phyloP scores from a whole-genome alignment of 306 rosid genomes.

The Vicia faba region DNA sequence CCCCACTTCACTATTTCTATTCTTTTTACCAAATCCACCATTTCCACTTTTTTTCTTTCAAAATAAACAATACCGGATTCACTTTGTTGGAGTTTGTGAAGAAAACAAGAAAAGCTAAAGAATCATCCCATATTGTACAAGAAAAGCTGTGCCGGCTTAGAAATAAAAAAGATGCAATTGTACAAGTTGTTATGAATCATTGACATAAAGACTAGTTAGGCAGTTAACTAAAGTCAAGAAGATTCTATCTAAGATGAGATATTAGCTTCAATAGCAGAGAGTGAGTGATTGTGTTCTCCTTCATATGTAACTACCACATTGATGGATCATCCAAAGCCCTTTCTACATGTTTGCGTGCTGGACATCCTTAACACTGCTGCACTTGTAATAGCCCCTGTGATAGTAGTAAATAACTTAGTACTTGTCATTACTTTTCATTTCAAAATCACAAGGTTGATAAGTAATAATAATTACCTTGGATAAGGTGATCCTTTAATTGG shows the following conservation, averaged over 20 bases:
- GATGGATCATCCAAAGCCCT: slow-evolving; percentile 85
- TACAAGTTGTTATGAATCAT: slow-evolving; percentile 5
- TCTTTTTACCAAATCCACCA: slow-evolving; percentile 65
- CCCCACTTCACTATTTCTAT: slow-evolving; percentile 21
- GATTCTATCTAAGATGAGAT: slow-evolving; percentile 74
- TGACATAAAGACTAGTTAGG: neutral
- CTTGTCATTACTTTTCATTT: neutral
- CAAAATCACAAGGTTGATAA: neutral
- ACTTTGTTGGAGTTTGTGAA: slow-evolving; percentile 2
- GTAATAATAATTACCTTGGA: slow-evolving; percentile 62
- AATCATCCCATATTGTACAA: neutral
- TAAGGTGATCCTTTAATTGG: slow-evolving; percentile 94
- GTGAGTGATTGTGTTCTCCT: slow-evolving; percentile 84
- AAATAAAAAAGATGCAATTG: slow-evolving; percentile 5
- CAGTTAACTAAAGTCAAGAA: neutral
- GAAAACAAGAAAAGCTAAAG: neutral
- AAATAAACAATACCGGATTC: neutral
- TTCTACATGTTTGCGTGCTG: slow-evolving; percentile 91
- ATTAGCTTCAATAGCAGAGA: slow-evolving; percentile 59
- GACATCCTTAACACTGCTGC: slow-evolving; percentile 92
- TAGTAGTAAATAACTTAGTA: neutral
- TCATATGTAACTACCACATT: slow-evolving; percentile 83
- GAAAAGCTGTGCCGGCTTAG: neutral
- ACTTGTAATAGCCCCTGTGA: slow-evolving; percentile 89
- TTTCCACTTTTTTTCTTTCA: slow-evolving; percentile 23